phyloP scores from a whole-genome alignment of 208 protist genomes.

The Trypanosoma platydactyli region DNA sequence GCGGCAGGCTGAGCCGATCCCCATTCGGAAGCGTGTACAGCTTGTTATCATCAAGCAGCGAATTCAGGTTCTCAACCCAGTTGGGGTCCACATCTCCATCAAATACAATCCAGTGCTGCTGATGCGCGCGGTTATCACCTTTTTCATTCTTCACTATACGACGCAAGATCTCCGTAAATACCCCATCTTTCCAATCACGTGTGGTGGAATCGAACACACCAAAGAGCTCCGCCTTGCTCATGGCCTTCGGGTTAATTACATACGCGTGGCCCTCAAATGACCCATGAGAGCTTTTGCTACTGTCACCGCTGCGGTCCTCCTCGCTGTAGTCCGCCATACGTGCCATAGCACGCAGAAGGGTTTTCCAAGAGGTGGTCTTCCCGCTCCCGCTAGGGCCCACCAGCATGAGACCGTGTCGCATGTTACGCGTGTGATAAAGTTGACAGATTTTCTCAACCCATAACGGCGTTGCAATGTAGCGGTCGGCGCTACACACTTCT shows the following conservation, averaged over 20 bases:
- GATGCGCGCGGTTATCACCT: constrained; percentile 30
- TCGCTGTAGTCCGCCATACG: constrained; percentile 24
- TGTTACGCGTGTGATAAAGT: constrained; percentile 96
- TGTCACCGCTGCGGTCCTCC: not conserved
- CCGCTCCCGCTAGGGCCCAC: constrained; percentile 98
- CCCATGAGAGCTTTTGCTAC: constrained; percentile 3
- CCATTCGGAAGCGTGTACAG: constrained; percentile 99
- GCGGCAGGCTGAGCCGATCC: constrained; percentile 96
- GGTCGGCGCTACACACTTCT: constrained; percentile 76
- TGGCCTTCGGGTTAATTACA: constrained; percentile 99
- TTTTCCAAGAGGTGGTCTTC: constrained; percentile 96
- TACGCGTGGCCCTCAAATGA: constrained; percentile 83
- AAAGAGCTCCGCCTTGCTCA: constrained; percentile 98
- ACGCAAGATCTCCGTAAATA: constrained; percentile 98
- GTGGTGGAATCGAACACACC: constrained; percentile 98
- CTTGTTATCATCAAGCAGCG: constrained; percentile 99
- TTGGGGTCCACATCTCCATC: constrained; percentile 99
- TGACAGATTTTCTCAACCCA: constrained; percentile 99
- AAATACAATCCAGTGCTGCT: constrained; percentile 98
- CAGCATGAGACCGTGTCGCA: constrained; percentile 99
- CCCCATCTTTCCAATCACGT: constrained; percentile 99
- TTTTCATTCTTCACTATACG: constrained; percentile 94
- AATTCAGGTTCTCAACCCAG: constrained; percentile 99
- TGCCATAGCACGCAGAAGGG: constrained; percentile 94
- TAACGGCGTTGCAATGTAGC: constrained; percentile 47